Base-by-base conservation (phyloP, 2,329 filamentous ascomycete species). In the Thelonectria olida region DNA sequence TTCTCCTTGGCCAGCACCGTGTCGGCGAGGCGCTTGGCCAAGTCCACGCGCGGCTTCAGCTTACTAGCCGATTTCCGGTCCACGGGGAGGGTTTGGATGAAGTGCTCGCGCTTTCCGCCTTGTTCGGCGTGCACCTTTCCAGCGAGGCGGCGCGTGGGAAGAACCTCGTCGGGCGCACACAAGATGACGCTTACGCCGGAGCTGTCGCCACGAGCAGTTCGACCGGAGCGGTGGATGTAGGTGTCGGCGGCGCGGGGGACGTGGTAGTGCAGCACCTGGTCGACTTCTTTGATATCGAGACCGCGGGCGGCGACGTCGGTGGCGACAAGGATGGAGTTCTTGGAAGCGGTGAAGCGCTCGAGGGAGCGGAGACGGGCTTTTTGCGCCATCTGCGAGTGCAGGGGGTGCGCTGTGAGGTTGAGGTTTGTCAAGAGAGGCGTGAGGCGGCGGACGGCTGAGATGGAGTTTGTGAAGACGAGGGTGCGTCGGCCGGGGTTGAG, bases 311-410 rank as follows among this genome's bases (percentile, higher is more conserved):
- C 95, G 23, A 97, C 94, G 74, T 98, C 95, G 1, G 96, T 98
- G 4, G 96, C 93, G 17, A 99, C 86, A 3, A 98, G 86, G 45
- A 98, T 91, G 27, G 82, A 79, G 47, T 86, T 82, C n/a, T 85
- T 80, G 1, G 88, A 81, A 3, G 86, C 86, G 1, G 91, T 90
- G 79, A 99, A 98, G 39, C 92, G 90, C 74, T 99, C 96, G 2
- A 99, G 86, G 2, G 93, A 95, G 38, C 95, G 89, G n/a, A 97
- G 84, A 44, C 96, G 93, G 3, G 96, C 94, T 77, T 98, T 98
- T 78, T 99, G 96, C 1, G 89, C 85, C 96, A 99, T 98, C 66
- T 93, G 91, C 0, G 93, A 97, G 78, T 99, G 96, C 1, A 99
- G 82, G 0, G 92, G 88, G 10, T 92, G 82, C 1, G 90, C 91